A percentile compares a stretch with the other conserved stretches of the same genome.
Conservation (phyloP, 2,329 filamentous ascomycete genomes). For the Penicillium sp. region DNA sequence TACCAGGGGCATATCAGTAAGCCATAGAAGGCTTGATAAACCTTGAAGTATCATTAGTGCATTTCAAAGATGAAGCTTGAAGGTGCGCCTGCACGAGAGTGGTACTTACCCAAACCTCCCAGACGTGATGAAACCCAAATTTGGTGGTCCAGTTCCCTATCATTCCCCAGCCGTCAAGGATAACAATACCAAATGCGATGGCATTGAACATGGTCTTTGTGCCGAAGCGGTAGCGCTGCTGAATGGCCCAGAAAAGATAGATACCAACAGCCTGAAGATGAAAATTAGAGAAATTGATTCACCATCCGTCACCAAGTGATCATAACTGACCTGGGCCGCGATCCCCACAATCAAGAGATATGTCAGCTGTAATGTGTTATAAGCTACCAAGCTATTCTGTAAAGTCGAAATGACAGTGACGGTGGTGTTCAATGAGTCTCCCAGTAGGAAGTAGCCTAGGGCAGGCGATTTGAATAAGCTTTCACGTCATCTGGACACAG, state of each 20-base stretch:
- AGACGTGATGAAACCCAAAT: slow-evolving; percentile 54
- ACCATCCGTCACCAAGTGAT: neutral
- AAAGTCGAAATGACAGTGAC: slow-evolving; percentile 66
- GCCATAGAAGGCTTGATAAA: slow-evolving; percentile 58
- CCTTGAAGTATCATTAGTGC: slow-evolving; percentile 9
- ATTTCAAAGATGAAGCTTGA: no score
- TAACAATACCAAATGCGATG: slow-evolving; percentile 60
- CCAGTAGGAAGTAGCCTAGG: slow-evolving; percentile 62
- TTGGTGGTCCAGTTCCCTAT: slow-evolving; percentile 56
- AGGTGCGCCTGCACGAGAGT: no score
- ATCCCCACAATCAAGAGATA: slow-evolving; percentile 68
- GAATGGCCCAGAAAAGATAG: slow-evolving; percentile 60
- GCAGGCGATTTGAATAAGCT: neutral
- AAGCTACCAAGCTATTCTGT: slow-evolving; percentile 64
- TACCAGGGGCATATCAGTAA: slow-evolving; percentile 69
- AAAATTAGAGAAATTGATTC: neutral
- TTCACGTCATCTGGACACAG: slow-evolving; percentile 1
- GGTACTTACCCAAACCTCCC: slow-evolving; percentile 50
- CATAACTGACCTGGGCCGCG: slow-evolving; percentile 52
- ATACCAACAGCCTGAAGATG: slow-evolving; percentile 52
- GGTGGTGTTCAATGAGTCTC: slow-evolving; percentile 69
- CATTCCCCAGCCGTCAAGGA: slow-evolving; percentile 60
- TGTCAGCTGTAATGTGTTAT: slow-evolving; percentile 63
- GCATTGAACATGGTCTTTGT: slow-evolving; percentile 69
- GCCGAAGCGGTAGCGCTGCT: slow-evolving; percentile 57